These are phyloP conservation scores for Xanthoparmelia taractica DNA, from an alignment of 495 filamentous ascomycete genomes.

Conservation along the genomic window DNA sequence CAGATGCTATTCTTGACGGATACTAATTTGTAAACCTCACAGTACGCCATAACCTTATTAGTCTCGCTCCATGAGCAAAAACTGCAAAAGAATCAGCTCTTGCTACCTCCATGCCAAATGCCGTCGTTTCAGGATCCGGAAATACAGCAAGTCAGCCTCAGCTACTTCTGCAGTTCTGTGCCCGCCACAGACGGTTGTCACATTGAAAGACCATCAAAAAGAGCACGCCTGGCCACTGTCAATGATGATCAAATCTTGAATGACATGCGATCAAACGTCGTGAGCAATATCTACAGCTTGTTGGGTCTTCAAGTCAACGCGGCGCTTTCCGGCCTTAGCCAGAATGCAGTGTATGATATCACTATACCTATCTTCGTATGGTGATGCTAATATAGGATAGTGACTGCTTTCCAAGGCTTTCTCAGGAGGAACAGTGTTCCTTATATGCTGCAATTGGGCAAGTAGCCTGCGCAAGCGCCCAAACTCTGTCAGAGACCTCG, in stretches of 20 bases:
- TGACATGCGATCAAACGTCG: conserved; percentile 7
- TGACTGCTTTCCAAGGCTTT: conserved; percentile 14
- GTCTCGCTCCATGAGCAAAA: neutral
- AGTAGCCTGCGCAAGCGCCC: conserved; percentile 21
- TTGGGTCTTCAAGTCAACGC: conserved; percentile 9
- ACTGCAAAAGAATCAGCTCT: neutral
- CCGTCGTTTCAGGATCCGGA: conserved; percentile 13
- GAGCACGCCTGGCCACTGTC: conserved; percentile 3
- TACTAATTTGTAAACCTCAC: neutral
- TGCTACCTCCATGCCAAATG: neutral
- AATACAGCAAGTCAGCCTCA: conserved; percentile 14
- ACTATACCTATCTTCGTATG: neutral
- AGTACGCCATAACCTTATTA: conserved; percentile 12
- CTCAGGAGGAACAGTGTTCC: conserved; percentile 24
- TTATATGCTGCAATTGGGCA: conserved; percentile 19
- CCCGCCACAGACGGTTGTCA: conserved; percentile 14
- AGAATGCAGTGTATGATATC: conserved; percentile 9
- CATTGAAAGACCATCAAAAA: conserved; percentile 17
- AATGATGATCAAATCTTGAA: neutral
- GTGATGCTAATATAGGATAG: neutral
- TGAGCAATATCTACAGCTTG: conserved; percentile 9
- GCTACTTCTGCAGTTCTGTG: conserved; percentile 8
- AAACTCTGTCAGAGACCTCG: conserved; percentile 2
- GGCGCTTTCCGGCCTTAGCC: neutral
- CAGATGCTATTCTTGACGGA: neutral